Evolutionary conservation across 495 filamentous ascomycete genomes (phyloP).

Genomic region (Symbiotaphrina buchneri): DNA sequence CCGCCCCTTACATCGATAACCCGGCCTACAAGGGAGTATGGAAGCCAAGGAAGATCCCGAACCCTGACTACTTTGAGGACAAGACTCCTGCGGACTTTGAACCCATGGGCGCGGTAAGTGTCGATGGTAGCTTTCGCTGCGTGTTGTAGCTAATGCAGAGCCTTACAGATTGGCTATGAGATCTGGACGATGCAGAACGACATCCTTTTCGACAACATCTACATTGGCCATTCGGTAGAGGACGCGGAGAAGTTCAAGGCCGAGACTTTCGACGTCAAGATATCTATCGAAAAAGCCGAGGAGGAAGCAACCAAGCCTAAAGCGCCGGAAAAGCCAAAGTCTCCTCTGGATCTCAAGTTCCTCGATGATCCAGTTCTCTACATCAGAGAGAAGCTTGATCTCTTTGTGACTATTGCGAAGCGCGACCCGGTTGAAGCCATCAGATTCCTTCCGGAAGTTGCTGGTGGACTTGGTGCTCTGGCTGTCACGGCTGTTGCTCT

Average conservation of each 20-base stretch:
- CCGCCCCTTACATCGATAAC: conserved; percentile 86
- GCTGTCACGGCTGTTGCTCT: conserved; percentile 45
- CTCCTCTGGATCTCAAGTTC: conserved; percentile 64
- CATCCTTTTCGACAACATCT: conserved; percentile 99
- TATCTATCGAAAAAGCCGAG: conserved; percentile 57
- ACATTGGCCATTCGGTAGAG: conserved; percentile 91
- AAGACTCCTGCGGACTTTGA: conserved; percentile 92
- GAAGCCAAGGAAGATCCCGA: conserved; percentile 87
- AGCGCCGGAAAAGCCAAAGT: conserved; percentile 34
- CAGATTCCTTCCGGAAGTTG: conserved; percentile 80
- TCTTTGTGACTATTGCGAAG: conserved; percentile 69
- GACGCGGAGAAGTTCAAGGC: conserved; percentile 80
- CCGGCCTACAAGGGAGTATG: conserved; percentile 94
- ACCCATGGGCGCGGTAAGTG: conserved; percentile 85
- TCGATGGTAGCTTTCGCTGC: background rate
- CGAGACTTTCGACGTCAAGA: conserved; percentile 88
- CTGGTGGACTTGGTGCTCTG: conserved; percentile 51
- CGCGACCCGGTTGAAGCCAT: conserved; percentile 74
- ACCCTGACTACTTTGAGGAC: conserved; percentile 95
- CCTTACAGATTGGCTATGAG: conserved; percentile 69
- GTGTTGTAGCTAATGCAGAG: conserved; percentile 6
- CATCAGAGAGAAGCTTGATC: conserved; percentile 76
- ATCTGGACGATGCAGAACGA: conserved; percentile 99
- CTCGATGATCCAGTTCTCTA: conserved; percentile 76
- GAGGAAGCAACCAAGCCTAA: conserved; percentile 72